A percentile compares a stretch with the other conserved stretches of the same genome.
These are phyloP conservation scores for Blastobotrys niveus DNA, from an alignment of 1,139 yeast genomes.

Conservation along the genomic window DNA sequence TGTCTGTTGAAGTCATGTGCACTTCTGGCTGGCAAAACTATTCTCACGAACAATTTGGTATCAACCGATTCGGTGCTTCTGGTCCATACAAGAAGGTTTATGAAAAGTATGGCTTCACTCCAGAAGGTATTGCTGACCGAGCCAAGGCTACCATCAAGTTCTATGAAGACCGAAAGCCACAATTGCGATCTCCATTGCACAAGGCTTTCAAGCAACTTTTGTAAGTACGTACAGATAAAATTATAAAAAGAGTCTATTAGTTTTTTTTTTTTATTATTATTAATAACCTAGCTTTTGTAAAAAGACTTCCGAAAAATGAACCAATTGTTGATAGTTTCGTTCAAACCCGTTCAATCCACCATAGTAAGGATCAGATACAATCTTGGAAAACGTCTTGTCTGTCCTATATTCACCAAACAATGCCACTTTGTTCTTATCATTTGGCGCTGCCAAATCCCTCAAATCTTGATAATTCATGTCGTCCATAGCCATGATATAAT, in stretches of 20 bases:
- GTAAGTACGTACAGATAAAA: constrained; percentile 1
- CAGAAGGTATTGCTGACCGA: constrained; percentile 87
- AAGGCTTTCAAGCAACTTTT: constrained; percentile 49
- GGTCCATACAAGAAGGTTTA: constrained; percentile 84
- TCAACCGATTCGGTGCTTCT: constrained; percentile 95
- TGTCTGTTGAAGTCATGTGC: constrained; percentile 92
- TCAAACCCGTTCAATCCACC: constrained; percentile 84
- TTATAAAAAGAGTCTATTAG: neutral
- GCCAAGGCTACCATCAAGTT: constrained; percentile 74
- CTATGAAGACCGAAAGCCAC: constrained; percentile 62
- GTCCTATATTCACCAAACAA: constrained; percentile 76
- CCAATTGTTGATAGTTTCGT: constrained; percentile 64
- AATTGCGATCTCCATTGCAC: constrained; percentile 69
- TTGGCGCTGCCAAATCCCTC: constrained; percentile 40
- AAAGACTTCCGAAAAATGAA: constrained; percentile 44
- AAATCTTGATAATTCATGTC: constrained; percentile 44
- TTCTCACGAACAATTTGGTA: constrained; percentile 95
- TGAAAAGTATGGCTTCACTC: constrained; percentile 83
- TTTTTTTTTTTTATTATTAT: neutral
- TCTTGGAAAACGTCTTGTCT: constrained; percentile 43
- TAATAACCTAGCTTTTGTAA: no score
- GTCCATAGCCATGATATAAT: constrained; percentile 77
- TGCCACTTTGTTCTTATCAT: constrained; percentile 26
- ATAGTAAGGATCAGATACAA: constrained; percentile 87
- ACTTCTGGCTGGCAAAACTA: constrained; percentile 92